phyloP scores from a whole-genome alignment of 202 grass and related monocot species.

The Eragrostis tef region DNA sequence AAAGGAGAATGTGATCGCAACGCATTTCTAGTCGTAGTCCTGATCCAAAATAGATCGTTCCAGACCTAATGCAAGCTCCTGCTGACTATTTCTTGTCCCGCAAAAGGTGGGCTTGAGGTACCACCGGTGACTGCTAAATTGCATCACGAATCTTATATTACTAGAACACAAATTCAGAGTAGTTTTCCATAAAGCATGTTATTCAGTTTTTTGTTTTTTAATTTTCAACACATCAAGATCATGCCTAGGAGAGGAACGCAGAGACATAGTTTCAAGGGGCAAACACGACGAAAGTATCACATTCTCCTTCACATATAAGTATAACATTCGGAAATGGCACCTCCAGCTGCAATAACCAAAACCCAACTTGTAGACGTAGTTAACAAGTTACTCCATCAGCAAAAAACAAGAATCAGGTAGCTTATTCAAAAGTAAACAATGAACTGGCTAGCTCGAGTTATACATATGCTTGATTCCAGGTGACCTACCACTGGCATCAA shows the following conservation, averaged over 20 bases:
- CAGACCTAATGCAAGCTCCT: not conserved
- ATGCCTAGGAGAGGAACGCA: not conserved
- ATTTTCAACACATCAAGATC: not conserved
- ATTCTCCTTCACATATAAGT: slow-evolving; percentile 3
- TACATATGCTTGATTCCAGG: not conserved
- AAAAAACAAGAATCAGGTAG: slow-evolving; percentile 9
- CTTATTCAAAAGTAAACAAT: slow-evolving; percentile 16
- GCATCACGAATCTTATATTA: not conserved
- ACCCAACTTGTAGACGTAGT: slow-evolving; percentile 12
- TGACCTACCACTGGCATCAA: not conserved
- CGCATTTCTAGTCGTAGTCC: not conserved
- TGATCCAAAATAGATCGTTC: not conserved
- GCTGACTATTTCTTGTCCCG: too few relatives aligned
- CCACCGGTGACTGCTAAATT: not conserved
- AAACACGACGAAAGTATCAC: not conserved
- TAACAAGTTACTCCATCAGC: slow-evolving; percentile 18
- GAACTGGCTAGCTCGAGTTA: not conserved
- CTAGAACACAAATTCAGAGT: not conserved
- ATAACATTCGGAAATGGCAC: slow-evolving; percentile 31
- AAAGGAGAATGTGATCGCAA: not conserved
- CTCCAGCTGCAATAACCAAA: slow-evolving; percentile 2
- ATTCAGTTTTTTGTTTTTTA: too few relatives aligned
- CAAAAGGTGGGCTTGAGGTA: not conserved
- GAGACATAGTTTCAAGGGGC: not conserved
- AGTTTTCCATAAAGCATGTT: too few relatives aligned